Evolutionary conservation across 1,284 basidiomycete species (phyloP), one percentile per base, ranked within the genome.

Genomic region (Cutaneotrichosporon mucoides): DNA sequence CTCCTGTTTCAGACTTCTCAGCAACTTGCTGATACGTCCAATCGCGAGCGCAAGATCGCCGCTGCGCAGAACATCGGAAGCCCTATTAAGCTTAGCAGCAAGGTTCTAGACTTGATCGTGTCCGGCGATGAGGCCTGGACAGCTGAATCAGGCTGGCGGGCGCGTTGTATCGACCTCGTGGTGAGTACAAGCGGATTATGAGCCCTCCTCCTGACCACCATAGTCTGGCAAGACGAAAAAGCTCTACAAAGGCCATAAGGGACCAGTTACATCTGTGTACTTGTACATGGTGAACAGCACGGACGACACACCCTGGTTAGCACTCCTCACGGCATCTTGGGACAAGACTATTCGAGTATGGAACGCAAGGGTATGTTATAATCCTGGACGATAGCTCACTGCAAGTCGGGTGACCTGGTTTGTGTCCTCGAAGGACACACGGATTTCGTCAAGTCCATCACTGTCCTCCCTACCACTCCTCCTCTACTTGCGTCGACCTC

Each of bases 301-400:
- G 2, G 48, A 56, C 1, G 56, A 63, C 7, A 16, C 38, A 1
- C 49, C 62, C 5, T 64, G 68, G 60, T 36, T 63, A 8, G 57
- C 62, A 6, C 77, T 96, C 41, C 82, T 94, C 62, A 90, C 89
- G 45, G 90, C 89, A 16, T 92, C 92, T 45, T 96, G 92, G 92
- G 92, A 96, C 74, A 87, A 88, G 88, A 86, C 86, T 0, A 88
- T 95, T 73, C 87, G 86, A 70, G 64, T 92, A 2, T 96, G 92
- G 92, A 82, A 92, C 69, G 83, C 83, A 4, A 72, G 84, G 67
- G 92, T 90, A 67, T 55, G 84, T n/a, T n/a, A n/a, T n/a, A n/a
- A 69, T 12, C 0, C 51, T 15, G 9, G 48, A 57, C 41, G 36
- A 12, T 10, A 9, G 15, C 51, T 43, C 0, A 49, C 3, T 2